phyloP scores from a whole-genome alignment of 2,329 filamentous ascomycete genomes.

The Scedosporium boydii region DNA sequence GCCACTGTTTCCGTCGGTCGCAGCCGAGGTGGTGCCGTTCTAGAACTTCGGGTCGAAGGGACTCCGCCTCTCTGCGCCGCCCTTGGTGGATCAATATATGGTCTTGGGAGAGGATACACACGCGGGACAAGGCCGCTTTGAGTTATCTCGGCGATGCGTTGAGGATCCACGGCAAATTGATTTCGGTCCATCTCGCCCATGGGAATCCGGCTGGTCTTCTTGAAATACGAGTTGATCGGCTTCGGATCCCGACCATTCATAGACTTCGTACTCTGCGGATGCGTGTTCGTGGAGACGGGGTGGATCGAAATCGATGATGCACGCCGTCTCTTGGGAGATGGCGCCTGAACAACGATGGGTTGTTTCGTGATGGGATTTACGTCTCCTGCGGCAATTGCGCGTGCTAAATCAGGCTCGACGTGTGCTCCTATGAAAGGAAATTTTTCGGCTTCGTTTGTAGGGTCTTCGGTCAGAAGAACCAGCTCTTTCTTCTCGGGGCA shows the following conservation, averaged over 20 bases:
- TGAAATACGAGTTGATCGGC: constrained; percentile 47
- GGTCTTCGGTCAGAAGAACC: constrained; percentile 63
- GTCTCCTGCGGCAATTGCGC: constrained; percentile 69
- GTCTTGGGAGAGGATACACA: constrained; percentile 49
- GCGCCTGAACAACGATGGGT: constrained; percentile 34
- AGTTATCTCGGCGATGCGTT: constrained; percentile 37
- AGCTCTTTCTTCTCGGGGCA: constrained; percentile 64
- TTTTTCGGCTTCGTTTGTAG: constrained; percentile 53
- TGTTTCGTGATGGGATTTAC: constrained; percentile 84
- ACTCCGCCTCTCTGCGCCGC: constrained; percentile 10
- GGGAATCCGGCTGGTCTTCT: constrained; percentile 38
- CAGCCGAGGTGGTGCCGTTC: constrained; percentile 26
- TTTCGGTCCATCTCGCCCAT: constrained; percentile 56
- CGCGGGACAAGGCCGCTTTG: constrained; percentile 40
- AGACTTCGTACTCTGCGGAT: constrained; percentile 12
- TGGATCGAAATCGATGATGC: constrained; percentile 19
- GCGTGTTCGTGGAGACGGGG: constrained; percentile 8
- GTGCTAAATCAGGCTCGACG: constrained; percentile 60
- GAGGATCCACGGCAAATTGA: constrained; percentile 44
- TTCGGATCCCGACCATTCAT: constrained; percentile 26
- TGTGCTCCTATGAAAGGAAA: constrained; percentile 75
- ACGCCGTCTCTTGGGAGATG: constrained; percentile 32
- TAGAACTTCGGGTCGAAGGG: constrained; percentile 11
- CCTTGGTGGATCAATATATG: constrained; percentile 36
- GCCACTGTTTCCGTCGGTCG: constrained; percentile 44